phyloP scores from a whole-genome alignment of 257 asterid genomes.

The Solanum pennellii region DNA sequence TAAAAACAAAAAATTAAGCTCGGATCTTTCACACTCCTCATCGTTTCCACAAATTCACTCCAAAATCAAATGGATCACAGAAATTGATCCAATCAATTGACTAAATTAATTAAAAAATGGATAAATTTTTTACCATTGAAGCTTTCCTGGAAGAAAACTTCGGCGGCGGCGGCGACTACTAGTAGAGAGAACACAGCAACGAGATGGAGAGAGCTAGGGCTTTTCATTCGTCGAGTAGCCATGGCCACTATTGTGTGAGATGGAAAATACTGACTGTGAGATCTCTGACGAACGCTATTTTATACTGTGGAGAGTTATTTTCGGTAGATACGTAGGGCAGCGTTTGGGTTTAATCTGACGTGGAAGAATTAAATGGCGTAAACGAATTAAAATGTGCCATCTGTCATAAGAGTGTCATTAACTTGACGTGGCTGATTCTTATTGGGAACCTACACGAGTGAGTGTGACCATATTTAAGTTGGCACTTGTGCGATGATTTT shows the following conservation, averaged over 20 bases:
- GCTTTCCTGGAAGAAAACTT: conserved; percentile 82
- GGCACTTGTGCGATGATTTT: not conserved
- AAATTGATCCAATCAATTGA: not conserved
- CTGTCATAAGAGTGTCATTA: conserved; percentile 24
- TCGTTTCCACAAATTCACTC: not conserved
- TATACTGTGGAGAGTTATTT: not conserved
- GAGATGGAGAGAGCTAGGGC: conserved; percentile 37
- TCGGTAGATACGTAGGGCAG: conserved; percentile 8
- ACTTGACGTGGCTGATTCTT: conserved; percentile 30
- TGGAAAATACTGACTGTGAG: not conserved
- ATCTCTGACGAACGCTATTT: not conserved
- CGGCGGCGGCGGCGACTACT: conserved; percentile 45
- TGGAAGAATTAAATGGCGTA: not conserved
- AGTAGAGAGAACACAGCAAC: conserved; percentile 40
- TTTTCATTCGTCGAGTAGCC: conserved; percentile 41
- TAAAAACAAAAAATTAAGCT: not conserved
- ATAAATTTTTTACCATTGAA: conserved; percentile 44
- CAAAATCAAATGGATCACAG: not conserved
- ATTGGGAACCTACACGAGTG: conserved; percentile 41
- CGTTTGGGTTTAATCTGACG: conserved; percentile 12
- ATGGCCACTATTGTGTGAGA: conserved; percentile 22
- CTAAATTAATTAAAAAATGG: not conserved
- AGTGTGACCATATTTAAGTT: not conserved
- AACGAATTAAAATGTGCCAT: conserved; percentile 6
- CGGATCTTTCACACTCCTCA: not conserved